A percentile compares a stretch with the other conserved stretches of the same genome.
phyloP scores from a whole-genome alignment of 2,329 filamentous ascomycete species.

The Trichoderma koningiopsis region DNA sequence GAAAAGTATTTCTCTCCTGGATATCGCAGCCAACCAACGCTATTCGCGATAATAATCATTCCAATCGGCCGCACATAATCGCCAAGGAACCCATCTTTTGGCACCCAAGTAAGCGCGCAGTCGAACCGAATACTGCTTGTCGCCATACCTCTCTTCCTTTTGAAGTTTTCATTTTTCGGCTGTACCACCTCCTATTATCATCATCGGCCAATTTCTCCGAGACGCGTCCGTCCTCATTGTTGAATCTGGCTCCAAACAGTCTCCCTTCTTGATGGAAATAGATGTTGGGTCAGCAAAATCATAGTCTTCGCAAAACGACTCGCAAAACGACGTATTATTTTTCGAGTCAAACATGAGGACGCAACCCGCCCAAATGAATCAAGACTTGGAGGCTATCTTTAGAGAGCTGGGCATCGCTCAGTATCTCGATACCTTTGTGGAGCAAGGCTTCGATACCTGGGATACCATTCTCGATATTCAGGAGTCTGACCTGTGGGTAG shows the following conservation, averaged over 20 bases:
- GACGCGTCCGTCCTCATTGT: background rate
- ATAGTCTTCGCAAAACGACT: constrained; percentile 2
- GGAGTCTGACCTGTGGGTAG: constrained; percentile 74
- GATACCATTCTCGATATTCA: constrained; percentile 82
- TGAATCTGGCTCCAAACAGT: background rate
- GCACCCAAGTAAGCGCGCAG: background rate
- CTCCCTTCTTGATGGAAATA: constrained; percentile 11
- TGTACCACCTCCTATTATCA: background rate
- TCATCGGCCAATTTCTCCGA: background rate
- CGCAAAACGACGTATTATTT: constrained; percentile 1
- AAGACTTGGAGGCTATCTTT: constrained; percentile 65
- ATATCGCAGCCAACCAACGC: background rate
- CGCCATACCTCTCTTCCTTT: background rate
- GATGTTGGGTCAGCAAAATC: constrained; percentile 26
- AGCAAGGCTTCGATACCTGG: constrained; percentile 85
- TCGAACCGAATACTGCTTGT: background rate
- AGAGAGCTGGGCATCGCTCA: constrained; percentile 76
- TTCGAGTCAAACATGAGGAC: background rate
- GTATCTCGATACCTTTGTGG: constrained; percentile 71
- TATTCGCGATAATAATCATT: background rate
- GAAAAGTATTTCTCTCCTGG: background rate
- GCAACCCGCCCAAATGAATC: constrained; percentile 47
- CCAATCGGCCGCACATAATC: background rate
- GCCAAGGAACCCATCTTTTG: background rate
- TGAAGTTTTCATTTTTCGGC: background rate